Evolutionary conservation across 2,329 filamentous ascomycete genomes (phyloP).

Genomic region (Beauveria sp.): DNA sequence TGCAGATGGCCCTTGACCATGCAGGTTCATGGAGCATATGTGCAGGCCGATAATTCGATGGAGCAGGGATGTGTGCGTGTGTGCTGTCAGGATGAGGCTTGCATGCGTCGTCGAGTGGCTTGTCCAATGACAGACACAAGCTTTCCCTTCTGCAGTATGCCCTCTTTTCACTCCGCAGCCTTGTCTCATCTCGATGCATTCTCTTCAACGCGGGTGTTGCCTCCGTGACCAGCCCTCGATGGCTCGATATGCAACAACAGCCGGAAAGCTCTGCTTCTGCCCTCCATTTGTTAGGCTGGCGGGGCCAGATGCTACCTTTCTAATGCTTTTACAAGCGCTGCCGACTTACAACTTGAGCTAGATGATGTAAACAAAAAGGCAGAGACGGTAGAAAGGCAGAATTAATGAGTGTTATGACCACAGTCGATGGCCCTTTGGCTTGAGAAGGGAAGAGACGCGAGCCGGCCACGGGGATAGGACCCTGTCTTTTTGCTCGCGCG

Average conservation of each 20-base stretch:
- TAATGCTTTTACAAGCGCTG: not conserved
- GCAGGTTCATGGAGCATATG: conserved; percentile 9
- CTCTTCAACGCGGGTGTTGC: not conserved
- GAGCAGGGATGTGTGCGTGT: not conserved
- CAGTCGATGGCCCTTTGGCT: not conserved
- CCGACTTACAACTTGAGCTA: too few relatives aligned
- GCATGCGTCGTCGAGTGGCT: not conserved
- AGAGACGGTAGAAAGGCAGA: not conserved
- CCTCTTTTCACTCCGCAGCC: not conserved
- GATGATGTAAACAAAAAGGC: not conserved
- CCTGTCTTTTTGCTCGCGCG: not conserved
- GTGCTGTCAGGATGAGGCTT: not conserved
- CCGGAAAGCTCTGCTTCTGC: not conserved
- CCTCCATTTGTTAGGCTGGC: not conserved
- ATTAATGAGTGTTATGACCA: not conserved
- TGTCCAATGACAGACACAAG: not conserved
- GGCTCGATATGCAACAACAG: not conserved
- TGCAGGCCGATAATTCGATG: conserved; percentile 9
- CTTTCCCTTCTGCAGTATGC: not conserved
- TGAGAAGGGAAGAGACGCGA: not conserved
- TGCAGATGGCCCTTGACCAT: not conserved
- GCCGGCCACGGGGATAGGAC: not conserved
- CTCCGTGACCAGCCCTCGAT: not conserved
- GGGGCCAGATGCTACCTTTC: not conserved
- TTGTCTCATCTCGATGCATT: not conserved